Percentiles rank a stretch among this genome's conserved stretches.
Evolutionary conservation across 352 stramenopile species (phyloP).

Genomic region (Globisporangium viniferum): DNA sequence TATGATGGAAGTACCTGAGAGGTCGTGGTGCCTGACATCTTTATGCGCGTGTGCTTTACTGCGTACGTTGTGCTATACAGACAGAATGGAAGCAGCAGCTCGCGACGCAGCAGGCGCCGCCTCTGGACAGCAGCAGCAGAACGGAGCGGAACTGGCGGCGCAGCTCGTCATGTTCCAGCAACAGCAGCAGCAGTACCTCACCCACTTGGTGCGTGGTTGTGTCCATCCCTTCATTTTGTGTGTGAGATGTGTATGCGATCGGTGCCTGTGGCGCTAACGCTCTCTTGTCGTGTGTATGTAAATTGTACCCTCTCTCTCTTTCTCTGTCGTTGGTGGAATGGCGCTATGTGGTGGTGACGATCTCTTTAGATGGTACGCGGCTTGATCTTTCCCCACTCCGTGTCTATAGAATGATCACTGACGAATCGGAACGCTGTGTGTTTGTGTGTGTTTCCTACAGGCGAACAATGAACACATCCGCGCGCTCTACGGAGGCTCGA

Average conservation of each 20-base stretch:
- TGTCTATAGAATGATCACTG: neutral
- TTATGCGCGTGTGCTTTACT: neutral
- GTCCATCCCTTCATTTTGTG: neutral
- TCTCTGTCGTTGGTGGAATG: neutral
- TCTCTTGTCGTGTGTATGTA: neutral
- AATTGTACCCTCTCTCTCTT: neutral
- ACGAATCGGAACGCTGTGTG: no score
- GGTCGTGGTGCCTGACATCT: neutral
- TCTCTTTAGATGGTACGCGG: constrained; percentile 9
- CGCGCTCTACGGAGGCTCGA: constrained; percentile 71
- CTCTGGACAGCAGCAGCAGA: constrained; percentile 16
- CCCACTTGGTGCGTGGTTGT: constrained; percentile 34
- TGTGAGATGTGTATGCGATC: neutral
- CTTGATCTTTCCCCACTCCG: neutral
- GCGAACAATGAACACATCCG: constrained; percentile 81
- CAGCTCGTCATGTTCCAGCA: constrained; percentile 57
- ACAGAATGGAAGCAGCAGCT: neutral
- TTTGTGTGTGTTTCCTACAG: constrained; percentile 27
- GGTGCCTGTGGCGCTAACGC: neutral
- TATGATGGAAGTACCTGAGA: neutral
- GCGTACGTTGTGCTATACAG: neutral
- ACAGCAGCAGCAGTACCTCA: constrained; percentile 60
- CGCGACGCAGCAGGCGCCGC: constrained; percentile 15
- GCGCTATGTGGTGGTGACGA: neutral
- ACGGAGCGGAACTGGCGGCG: constrained; percentile 33